A percentile compares a stretch with the other conserved stretches of the same genome.
phyloP scores from a whole-genome alignment of 176 grass and related monocot genomes.

The Phoenix dactylifera region DNA sequence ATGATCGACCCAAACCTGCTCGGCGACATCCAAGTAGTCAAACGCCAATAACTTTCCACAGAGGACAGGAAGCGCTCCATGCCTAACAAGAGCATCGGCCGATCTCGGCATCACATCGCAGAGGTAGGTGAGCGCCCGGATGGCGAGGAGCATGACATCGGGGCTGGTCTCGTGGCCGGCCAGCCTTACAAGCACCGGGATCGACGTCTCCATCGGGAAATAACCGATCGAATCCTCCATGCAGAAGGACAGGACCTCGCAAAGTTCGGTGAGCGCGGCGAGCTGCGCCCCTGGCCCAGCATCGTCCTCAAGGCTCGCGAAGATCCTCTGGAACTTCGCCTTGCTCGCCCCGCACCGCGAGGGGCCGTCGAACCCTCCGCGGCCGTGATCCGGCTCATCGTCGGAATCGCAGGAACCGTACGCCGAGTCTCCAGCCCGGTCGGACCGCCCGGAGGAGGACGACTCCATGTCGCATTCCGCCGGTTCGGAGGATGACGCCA shows the following conservation, averaged over 20 bases:
- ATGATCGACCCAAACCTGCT: constrained; percentile 46
- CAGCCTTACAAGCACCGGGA: constrained; percentile 56
- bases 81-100: constrained; percentile 52
- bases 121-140: constrained; percentile 86
- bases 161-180: constrained; percentile 28
- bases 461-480: constrained; percentile 54
- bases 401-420: constrained; percentile 50
- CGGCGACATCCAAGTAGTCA: constrained; percentile 85
- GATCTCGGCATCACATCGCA: constrained; percentile 85
- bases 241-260: constrained; percentile 91
- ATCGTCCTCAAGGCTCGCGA: constrained; percentile 46
- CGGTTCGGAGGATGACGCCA: constrained; percentile 3
- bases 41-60: constrained; percentile 56
- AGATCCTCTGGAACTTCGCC: constrained; percentile 45
- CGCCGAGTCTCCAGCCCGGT: constrained; percentile 37
- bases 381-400: background rate
- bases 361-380: constrained; percentile 14
- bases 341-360: constrained; percentile 10
- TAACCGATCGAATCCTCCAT: constrained; percentile 43
- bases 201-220: constrained; percentile 49
- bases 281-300: constrained; percentile 27
- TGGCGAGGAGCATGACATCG: constrained; percentile 62
- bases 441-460: constrained; percentile 31
- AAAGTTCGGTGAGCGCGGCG: constrained; percentile 63
- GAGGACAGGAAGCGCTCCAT: constrained; percentile 71